A percentile compares a stretch with the other conserved stretches of the same genome.
Conservation (phyloP, 2,329 filamentous ascomycete genomes). For the Mollisiaceae sp. region DNA sequence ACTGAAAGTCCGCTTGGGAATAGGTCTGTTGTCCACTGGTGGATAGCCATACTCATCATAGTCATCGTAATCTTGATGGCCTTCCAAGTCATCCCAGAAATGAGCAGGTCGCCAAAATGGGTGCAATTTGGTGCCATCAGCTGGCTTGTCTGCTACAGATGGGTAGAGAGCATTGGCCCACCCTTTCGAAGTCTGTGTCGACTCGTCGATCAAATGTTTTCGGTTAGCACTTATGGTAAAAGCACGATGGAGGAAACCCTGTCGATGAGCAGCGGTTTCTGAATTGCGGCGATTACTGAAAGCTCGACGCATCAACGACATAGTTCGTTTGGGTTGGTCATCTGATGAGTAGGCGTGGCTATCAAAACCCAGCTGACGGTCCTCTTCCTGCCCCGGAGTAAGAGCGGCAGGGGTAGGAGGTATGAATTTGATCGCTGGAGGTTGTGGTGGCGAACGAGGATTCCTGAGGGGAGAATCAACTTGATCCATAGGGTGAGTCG, state of each 20-base stretch:
- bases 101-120: slow-evolving; percentile 66
- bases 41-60: slow-evolving; percentile 47
- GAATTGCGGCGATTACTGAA: slow-evolving; percentile 56
- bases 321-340: slow-evolving; percentile 51
- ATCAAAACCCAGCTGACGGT: slow-evolving; percentile 58
- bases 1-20: slow-evolving; percentile 56
- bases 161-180: slow-evolving; percentile 46
- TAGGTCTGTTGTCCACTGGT: slow-evolving; percentile 52
- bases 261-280: slow-evolving; percentile 52
- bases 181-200: slow-evolving; percentile 36
- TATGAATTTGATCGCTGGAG: slow-evolving; percentile 64
- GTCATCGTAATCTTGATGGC: slow-evolving; percentile 44
- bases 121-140: slow-evolving; percentile 61
- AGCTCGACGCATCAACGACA: slow-evolving; percentile 60
- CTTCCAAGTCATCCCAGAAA: slow-evolving; percentile 47
- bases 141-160: slow-evolving; percentile 51
- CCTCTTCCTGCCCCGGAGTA: slow-evolving; percentile 59
- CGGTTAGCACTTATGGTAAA: slow-evolving; percentile 38
- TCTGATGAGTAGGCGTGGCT: slow-evolving; percentile 43
- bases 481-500: slow-evolving; percentile 53
- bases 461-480: slow-evolving; percentile 68
- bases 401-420: slow-evolving; percentile 66
- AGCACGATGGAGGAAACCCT: slow-evolving; percentile 57
- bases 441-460: slow-evolving; percentile 62
- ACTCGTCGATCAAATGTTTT: slow-evolving; percentile 28